These are phyloP conservation scores for Takashimella koratensis DNA, from an alignment of 1,284 basidiomycete species.

Conservation along the genomic window DNA sequence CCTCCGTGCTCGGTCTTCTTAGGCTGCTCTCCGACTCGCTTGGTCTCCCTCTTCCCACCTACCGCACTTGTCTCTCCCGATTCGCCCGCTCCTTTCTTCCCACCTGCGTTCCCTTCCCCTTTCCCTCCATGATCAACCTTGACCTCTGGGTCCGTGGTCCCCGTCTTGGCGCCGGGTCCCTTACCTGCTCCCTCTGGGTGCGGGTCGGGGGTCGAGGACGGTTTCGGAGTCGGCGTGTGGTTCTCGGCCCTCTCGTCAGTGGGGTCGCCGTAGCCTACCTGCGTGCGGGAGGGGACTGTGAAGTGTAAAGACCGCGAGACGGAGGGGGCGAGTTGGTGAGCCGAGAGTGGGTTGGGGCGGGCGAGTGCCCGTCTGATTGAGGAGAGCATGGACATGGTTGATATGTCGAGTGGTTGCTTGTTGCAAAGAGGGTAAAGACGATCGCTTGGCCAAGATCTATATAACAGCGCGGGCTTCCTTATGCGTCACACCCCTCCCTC, in stretches of 20 bases:
- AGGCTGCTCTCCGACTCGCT: conserved; percentile 35
- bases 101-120: conserved; percentile 7
- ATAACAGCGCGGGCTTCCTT: too few relatives aligned
- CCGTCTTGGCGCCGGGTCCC: conserved; percentile 13
- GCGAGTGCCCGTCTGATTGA: too few relatives aligned
- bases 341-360: too few relatives aligned
- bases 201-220: conserved; percentile 24
- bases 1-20: conserved; percentile 31
- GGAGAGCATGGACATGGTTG: too few relatives aligned
- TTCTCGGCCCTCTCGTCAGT: conserved; percentile 31
- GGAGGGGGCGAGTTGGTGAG: too few relatives aligned
- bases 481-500: too few relatives aligned
- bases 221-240: conserved; percentile 22
- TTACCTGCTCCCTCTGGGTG: conserved; percentile 23
- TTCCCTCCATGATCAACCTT: conserved; percentile 8
- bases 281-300: conserved; percentile 11
- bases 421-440: too few relatives aligned
- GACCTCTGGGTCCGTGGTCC: conserved; percentile 27
- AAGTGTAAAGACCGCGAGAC: conserved; percentile 5
- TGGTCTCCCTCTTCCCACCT: conserved; percentile 31
- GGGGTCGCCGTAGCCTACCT: conserved; percentile 36
- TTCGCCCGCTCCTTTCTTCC: conserved; percentile 7
- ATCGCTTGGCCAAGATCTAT: too few relatives aligned
- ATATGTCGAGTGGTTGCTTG: too few relatives aligned
- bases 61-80: conserved; percentile 9